Conservation (phyloP, 73 alveolate species). For the Blepharisma japonicum region DNA sequence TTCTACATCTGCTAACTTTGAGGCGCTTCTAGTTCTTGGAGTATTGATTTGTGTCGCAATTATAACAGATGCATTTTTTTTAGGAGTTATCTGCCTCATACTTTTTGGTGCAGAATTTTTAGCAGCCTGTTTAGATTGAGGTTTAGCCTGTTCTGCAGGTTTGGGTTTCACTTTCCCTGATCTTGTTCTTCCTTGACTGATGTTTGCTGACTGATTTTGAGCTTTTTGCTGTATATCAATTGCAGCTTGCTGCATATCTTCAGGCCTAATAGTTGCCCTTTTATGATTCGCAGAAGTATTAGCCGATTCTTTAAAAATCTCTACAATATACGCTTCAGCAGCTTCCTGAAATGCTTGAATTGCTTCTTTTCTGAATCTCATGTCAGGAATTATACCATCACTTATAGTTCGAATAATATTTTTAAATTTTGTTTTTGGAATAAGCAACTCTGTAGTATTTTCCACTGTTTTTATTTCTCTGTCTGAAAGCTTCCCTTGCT, state of each 20-base stretch:
- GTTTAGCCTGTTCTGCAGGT: not conserved
- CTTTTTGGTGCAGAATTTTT: not conserved
- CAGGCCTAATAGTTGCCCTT: slow-evolving; percentile 89
- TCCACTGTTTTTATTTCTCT: slow-evolving; percentile 71
- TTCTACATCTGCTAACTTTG: not conserved
- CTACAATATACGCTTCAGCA: slow-evolving; percentile 91
- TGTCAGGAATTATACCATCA: slow-evolving; percentile 66
- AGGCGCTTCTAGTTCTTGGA: not conserved
- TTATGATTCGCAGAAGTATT: slow-evolving; percentile 88
- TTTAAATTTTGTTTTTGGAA: slow-evolving; percentile 76
- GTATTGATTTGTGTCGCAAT: not conserved
- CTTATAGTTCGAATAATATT: slow-evolving; percentile 90
- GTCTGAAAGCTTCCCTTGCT: slow-evolving; percentile 86
- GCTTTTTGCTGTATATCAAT: not conserved
- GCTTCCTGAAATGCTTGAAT: slow-evolving; percentile 91
- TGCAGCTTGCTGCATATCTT: slow-evolving; percentile 86
- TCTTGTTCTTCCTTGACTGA: not conserved
- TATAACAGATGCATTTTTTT: not conserved
- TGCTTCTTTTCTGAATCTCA: slow-evolving; percentile 84
- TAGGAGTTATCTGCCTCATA: not conserved
- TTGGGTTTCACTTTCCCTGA: not conserved
- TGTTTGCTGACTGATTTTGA: not conserved
- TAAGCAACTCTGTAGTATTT: slow-evolving; percentile 74
- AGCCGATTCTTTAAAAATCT: slow-evolving; percentile 82
- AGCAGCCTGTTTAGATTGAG: not conserved